Percentiles rank a stretch among this genome's conserved stretches.
Conservation (phyloP, 2,329 filamentous ascomycete genomes). For the Emergomyces africanus region DNA sequence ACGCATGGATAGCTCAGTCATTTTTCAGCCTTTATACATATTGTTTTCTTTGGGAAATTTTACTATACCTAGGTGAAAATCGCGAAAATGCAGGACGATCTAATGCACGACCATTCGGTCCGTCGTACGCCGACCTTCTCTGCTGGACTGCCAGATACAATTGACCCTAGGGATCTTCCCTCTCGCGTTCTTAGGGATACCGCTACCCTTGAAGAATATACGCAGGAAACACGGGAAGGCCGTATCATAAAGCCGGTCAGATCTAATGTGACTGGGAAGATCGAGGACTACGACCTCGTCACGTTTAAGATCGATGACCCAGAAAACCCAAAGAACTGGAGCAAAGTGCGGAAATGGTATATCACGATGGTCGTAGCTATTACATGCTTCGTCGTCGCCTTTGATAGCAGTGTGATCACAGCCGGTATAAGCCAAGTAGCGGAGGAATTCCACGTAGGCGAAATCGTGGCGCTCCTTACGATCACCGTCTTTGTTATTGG, state of each 20-base stretch:
- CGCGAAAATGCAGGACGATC: not conserved
- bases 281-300: conserved; percentile 49
- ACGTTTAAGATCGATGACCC: conserved; percentile 60
- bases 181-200: conserved; percentile 49
- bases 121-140: conserved; percentile 14
- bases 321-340: conserved; percentile 79
- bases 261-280: conserved; percentile 42
- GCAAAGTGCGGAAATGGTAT: conserved; percentile 63
- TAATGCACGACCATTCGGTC: not conserved
- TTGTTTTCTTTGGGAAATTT: not conserved
- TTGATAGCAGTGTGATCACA: conserved; percentile 63
- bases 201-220: conserved; percentile 56
- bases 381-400: conserved; percentile 62
- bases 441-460: conserved; percentile 52
- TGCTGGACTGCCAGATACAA: conserved; percentile 9
- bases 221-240: conserved; percentile 47
- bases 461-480: conserved; percentile 58
- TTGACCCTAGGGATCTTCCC: conserved; percentile 46
- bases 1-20: not conserved
- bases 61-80: not conserved
- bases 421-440: conserved; percentile 56
- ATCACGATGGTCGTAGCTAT: conserved; percentile 72
- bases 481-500: conserved; percentile 71
- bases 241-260: conserved; percentile 44
- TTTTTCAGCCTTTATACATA: not conserved